phyloP scores from a whole-genome alignment of 2,329 filamentous ascomycete genomes.

The Fusarium pseudonygamai region DNA sequence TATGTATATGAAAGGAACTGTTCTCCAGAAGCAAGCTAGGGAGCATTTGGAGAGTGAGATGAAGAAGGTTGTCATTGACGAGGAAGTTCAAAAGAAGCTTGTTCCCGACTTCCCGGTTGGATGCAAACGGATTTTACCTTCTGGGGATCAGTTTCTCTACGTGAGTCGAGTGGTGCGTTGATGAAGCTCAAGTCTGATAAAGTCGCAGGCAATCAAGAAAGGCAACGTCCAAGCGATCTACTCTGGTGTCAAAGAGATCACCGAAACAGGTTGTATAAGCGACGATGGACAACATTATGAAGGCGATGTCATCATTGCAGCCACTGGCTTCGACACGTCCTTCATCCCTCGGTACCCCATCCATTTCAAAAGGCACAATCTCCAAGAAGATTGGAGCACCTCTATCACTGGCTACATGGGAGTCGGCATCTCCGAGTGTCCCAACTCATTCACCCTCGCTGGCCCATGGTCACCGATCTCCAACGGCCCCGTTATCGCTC shows the following conservation, averaged over 20 bases:
- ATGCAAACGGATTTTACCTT: conserved; percentile 12
- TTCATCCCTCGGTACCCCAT: conserved; percentile 16
- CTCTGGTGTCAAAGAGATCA: conserved; percentile 2
- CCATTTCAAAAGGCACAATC: conserved; percentile 3
- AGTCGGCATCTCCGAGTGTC: conserved; percentile 12
- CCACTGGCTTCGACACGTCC: conserved; percentile 15
- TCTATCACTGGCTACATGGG: conserved; percentile 22
- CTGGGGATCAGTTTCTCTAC: conserved; percentile 12
- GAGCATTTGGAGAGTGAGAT: conserved; percentile 4
- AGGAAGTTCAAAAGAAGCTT: neutral
- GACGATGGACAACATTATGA: neutral
- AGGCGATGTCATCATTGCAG: conserved; percentile 8
- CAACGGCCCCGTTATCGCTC: conserved; percentile 15
- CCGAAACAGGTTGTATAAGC: conserved; percentile 8
- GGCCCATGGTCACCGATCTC: conserved; percentile 17
- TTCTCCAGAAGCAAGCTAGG: conserved; percentile 5
- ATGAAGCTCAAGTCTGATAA: neutral
- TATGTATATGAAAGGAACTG: conserved; percentile 17
- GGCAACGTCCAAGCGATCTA: neutral
- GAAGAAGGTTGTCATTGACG: neutral
- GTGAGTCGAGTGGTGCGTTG: neutral
- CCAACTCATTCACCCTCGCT: conserved; percentile 15
- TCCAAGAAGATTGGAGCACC: conserved; percentile 8
- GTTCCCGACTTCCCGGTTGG: conserved; percentile 11
- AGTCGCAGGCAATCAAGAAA: neutral